Evolutionary conservation across 1,284 basidiomycete species (phyloP).

Genomic region (Ceratobasidium sp.): DNA sequence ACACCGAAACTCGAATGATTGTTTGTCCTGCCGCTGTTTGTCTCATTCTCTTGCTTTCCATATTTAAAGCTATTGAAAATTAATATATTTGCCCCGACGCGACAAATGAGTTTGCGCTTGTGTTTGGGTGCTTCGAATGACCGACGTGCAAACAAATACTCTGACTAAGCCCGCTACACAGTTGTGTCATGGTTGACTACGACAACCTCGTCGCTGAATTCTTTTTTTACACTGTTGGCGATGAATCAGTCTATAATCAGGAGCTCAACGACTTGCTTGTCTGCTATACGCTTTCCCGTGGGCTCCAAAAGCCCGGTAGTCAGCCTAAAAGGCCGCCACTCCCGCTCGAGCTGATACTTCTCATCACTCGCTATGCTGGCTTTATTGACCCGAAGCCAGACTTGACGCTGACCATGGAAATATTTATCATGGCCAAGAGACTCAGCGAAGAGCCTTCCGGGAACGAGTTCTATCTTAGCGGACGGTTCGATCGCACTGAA

Average conservation of each 20-base stretch:
- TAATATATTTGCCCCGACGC: background rate
- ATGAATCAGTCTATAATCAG: constrained; percentile 23
- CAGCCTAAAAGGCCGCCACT: constrained; percentile 13
- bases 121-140: background rate
- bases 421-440: constrained; percentile 3
- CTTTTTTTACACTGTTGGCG: constrained; percentile 23
- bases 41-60: constrained; percentile 1
- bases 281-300: constrained; percentile 29
- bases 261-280: constrained; percentile 31
- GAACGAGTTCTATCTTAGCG: background rate
- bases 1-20: background rate
- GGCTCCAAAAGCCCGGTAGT: constrained; percentile 14
- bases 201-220: background rate
- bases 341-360: constrained; percentile 27
- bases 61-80: background rate
- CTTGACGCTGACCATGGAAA: background rate
- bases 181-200: constrained; percentile 19
- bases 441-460: background rate
- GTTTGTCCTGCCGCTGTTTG: background rate
- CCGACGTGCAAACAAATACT: background rate
- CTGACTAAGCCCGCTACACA: background rate
- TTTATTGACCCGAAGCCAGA: constrained; percentile 27
- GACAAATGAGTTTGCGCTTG: background rate
- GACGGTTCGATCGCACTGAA: constrained; percentile 4
- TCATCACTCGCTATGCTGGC: constrained; percentile 25